Conservation (phyloP, 2,329 filamentous ascomycete genomes). For the Alternaria rosae region DNA sequence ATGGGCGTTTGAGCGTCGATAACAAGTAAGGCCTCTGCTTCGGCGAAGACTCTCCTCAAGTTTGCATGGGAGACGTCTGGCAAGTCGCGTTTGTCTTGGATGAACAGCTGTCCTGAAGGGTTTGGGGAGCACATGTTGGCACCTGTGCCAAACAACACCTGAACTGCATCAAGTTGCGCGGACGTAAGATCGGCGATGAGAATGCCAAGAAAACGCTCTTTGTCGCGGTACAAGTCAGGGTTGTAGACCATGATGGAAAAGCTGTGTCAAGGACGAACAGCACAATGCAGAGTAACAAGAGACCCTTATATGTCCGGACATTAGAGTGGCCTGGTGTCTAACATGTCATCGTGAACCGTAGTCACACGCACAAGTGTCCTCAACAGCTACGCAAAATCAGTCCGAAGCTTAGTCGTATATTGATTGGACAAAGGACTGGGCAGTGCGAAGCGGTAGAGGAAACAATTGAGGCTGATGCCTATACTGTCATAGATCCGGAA, state of each 20-base stretch:
- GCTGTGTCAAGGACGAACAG: no score
- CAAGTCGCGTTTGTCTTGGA: not conserved
- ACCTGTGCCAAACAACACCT: slow-evolving; percentile 11
- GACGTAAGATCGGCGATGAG: slow-evolving; percentile 10
- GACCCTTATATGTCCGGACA: no score
- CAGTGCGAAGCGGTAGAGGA: no score
- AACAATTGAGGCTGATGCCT: not conserved
- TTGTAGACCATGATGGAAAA: slow-evolving; percentile 10
- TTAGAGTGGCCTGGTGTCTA: no score
- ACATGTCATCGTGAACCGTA: no score
- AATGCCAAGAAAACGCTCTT: slow-evolving; percentile 4
- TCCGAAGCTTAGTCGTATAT: no score
- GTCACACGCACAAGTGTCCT: no score
- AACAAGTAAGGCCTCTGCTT: not conserved
- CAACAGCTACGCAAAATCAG: no score
- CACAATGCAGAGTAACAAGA: no score
- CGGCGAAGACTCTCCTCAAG: not conserved
- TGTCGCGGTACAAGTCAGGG: not conserved
- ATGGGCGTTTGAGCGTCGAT: not conserved
- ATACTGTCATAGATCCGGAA: not conserved
- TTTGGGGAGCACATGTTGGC: not conserved
- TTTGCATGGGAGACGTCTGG: not conserved
- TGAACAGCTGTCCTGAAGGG: not conserved
- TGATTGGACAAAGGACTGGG: no score
- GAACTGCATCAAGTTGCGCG: slow-evolving; percentile 13